Evolutionary conservation across 75 land plant genomes (phyloP).

Genomic region (Larix kaempferi): DNA sequence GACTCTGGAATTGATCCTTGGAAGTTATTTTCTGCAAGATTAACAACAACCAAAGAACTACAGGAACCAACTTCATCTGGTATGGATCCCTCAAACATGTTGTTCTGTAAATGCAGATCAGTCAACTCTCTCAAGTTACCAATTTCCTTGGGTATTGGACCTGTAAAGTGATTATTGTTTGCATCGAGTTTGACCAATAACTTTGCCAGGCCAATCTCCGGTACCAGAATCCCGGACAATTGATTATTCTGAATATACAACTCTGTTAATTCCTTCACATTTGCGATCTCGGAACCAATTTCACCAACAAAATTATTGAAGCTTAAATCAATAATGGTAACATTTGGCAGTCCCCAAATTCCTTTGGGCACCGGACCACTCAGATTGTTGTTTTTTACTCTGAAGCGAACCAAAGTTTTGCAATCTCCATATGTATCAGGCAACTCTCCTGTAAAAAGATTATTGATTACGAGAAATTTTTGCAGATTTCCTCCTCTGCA

Average conservation of each 20-base stretch:
- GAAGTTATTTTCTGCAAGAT: conserved; percentile 46
- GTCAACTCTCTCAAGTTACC: conserved; percentile 41
- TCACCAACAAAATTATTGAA: conserved; percentile 57
- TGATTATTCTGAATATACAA: conserved; percentile 43
- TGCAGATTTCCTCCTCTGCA: conserved; percentile 54
- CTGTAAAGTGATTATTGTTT: conserved; percentile 55
- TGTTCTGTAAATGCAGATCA: conserved; percentile 39
- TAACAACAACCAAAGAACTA: conserved; percentile 33
- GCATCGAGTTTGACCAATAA: conserved; percentile 61
- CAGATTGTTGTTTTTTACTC: conserved; percentile 44
- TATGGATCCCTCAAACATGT: conserved; percentile 51
- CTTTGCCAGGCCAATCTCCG: conserved; percentile 39
- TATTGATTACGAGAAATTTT: conserved; percentile 47
- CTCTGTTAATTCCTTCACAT: conserved; percentile 53
- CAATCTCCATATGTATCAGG: conserved; percentile 45
- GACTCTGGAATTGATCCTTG: conserved; percentile 64
- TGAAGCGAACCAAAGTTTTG: conserved; percentile 32
- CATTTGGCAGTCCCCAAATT: conserved; percentile 56
- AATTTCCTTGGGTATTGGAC: conserved; percentile 55
- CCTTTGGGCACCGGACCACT: conserved; percentile 59
- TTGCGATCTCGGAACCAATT: conserved; percentile 38
- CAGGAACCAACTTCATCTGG: conserved; percentile 45
- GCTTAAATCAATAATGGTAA: conserved; percentile 46
- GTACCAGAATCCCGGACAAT: conserved; percentile 41
- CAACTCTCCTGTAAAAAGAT: conserved; percentile 41